These are phyloP conservation scores for Penicillium macrosclerotiorum DNA, from an alignment of 495 filamentous ascomycete genomes.

Conservation along the genomic window DNA sequence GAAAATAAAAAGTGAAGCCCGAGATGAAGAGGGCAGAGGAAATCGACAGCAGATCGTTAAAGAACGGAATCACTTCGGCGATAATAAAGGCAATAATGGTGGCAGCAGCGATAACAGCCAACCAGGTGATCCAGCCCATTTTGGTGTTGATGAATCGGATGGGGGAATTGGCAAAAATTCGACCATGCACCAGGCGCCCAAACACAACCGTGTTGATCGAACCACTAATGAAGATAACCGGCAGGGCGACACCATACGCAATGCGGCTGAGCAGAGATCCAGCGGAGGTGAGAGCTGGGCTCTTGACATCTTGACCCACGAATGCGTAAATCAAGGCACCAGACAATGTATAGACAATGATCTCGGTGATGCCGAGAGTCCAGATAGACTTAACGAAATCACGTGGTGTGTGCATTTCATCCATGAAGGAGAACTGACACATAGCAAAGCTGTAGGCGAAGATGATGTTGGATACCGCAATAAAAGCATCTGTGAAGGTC, in stretches of 20 bases:
- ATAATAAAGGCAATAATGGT: conserved; percentile 66
- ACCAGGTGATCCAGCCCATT: conserved; percentile 58
- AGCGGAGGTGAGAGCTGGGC: conserved; percentile 68
- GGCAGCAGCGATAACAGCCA: conserved; percentile 49
- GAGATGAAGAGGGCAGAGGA: conserved; percentile 46
- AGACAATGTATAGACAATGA: conserved; percentile 65
- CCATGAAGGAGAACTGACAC: conserved; percentile 70
- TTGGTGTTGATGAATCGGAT: conserved; percentile 58
- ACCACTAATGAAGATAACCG: conserved; percentile 69
- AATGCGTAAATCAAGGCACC: conserved; percentile 67
- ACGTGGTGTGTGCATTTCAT: conserved; percentile 67
- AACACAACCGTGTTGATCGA: conserved; percentile 63
- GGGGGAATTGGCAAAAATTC: conserved; percentile 52
- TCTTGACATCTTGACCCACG: conserved; percentile 60
- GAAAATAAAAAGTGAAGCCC: conserved; percentile 32
- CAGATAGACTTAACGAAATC: conserved; percentile 64
- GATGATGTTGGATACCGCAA: conserved; percentile 67
- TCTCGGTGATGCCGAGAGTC: conserved; percentile 58
- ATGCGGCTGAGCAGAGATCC: conserved; percentile 58
- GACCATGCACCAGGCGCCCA: conserved; percentile 59
- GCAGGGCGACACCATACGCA: conserved; percentile 69
- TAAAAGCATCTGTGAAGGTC: conserved; percentile 43
- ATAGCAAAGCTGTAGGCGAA: conserved; percentile 65
- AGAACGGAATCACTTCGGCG: conserved; percentile 68
- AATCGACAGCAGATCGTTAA: conserved; percentile 58